Evolutionary conservation across 305 asterid species (phyloP).

Genomic region (Lippia alba): DNA sequence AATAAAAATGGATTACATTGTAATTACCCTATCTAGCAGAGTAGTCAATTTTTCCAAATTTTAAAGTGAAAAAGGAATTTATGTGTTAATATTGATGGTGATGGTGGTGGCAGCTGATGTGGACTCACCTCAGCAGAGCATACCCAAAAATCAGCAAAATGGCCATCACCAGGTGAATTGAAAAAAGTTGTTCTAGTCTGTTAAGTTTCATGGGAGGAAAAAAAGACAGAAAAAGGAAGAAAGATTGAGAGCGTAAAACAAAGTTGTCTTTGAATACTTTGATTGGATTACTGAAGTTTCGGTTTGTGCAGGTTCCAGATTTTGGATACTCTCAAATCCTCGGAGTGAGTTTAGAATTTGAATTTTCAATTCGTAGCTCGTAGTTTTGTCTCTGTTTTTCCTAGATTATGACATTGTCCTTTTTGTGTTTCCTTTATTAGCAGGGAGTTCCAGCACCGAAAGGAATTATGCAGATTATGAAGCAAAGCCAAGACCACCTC

Average conservation of each 20-base stretch:
- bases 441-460: constrained; percentile 77
- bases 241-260: not conserved
- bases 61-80: constrained; percentile 38
- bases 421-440: constrained; percentile 43
- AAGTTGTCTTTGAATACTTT: constrained; percentile 18
- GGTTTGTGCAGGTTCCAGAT: constrained; percentile 74
- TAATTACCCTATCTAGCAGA: too few relatives aligned
- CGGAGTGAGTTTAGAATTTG: constrained; percentile 61
- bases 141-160: constrained; percentile 64
- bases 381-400: not conserved
- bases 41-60: too few relatives aligned
- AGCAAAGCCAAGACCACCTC: constrained; percentile 65
- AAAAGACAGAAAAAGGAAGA: not conserved
- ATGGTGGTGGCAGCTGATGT: constrained; percentile 81
- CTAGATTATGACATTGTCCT: constrained; percentile 15
- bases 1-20: too few relatives aligned
- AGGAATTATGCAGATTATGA: constrained; percentile 64
- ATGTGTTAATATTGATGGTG: constrained; percentile 47
- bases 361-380: constrained; percentile 25
- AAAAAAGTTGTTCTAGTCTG: constrained; percentile 35
- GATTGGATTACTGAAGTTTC: constrained; percentile 40
- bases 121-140: constrained; percentile 92
- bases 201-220: constrained; percentile 32
- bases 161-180: constrained; percentile 86
- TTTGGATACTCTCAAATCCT: constrained; percentile 81